Conservation (phyloP, 192 early-diverging fungal species). For the Coemansia furcata region DNA sequence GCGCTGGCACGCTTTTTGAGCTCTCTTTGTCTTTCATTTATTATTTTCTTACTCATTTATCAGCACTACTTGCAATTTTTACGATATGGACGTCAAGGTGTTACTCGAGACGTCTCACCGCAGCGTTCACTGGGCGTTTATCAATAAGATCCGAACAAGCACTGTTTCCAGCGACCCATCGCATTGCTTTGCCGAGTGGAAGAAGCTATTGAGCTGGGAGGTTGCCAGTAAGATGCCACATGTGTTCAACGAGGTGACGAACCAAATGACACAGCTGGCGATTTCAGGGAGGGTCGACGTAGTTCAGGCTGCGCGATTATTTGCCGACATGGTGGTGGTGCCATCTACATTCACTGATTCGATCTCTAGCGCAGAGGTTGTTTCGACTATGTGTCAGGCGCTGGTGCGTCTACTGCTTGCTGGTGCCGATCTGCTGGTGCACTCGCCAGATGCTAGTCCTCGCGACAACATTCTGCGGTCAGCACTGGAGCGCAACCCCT, state of each 20-base stretch:
- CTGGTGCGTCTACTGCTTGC: constrained; percentile 16
- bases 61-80: not conserved
- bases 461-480: constrained; percentile 19
- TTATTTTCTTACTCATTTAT: not conserved
- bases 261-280: not conserved
- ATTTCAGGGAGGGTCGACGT: constrained; percentile 19
- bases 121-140: constrained; percentile 37
- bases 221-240: constrained; percentile 21
- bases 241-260: constrained; percentile 21
- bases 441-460: not conserved
- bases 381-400: constrained; percentile 6
- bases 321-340: constrained; percentile 20
- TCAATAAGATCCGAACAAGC: constrained; percentile 15
- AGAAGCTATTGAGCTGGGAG: constrained; percentile 21
- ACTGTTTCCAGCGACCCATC: constrained; percentile 3
- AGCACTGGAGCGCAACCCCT: constrained; percentile 22
- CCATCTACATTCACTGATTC: not conserved
- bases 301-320: constrained; percentile 2
- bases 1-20: not conserved
- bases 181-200: constrained; percentile 17
- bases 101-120: constrained; percentile 30
- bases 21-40: not conserved
- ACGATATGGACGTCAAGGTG: constrained; percentile 17
- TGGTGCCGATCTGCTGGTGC: constrained; percentile 14
- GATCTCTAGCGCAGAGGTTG: not conserved